Evolutionary conservation across 1,284 basidiomycete species (phyloP), one percentile per base, ranked within the genome.

Genomic region (Marasmius sp.): DNA sequence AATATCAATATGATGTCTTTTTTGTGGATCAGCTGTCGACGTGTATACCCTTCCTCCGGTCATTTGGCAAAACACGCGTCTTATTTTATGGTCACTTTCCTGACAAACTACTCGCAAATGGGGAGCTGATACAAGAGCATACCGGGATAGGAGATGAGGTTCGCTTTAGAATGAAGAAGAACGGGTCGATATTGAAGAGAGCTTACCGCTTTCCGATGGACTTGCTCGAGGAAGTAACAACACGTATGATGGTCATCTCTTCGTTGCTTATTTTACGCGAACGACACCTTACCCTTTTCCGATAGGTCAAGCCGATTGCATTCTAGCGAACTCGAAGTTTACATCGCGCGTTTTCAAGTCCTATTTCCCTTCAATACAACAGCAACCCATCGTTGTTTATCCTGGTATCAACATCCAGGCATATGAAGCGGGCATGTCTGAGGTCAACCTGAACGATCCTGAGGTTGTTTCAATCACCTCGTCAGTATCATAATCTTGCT

Each of bases 41-140:
- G 1, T 94, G 92, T 63, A 83, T 98, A 18, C 97, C 97, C 0
- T 79, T 97, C 64, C 80, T 99, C 1, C 85, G 93, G 12, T 73
- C 81, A 57, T 72, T 93, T 10, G 85, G 82, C 2, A 80, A 81
- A 11, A 93, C 86, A 10, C 86, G 93, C 1, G 91, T 97, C 27
- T 87, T 99, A 16, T 99, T 98, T 77, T 99, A 99, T 75, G 97
- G 95, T 69, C 97, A 99, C 74, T 99, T 98, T 70, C 97, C 97
- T 0, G 95, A 98, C 77, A 95, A 96, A 73, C 79, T 97, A 0
- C 82, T 97, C n/a, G 84, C 94, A 56, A 81, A 87, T 72, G 93
- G 93, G 1, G 86, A 85, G 20, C 92, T 89, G 66, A 82, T 88
- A 2, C 87, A 89, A 58, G 88, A 75, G 27, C 73, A 71, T 43